A percentile compares a stretch with the other conserved stretches of the same genome.
phyloP scores from a whole-genome alignment of 768 basidiomycete species.

The Rhizopogon roseolus region DNA sequence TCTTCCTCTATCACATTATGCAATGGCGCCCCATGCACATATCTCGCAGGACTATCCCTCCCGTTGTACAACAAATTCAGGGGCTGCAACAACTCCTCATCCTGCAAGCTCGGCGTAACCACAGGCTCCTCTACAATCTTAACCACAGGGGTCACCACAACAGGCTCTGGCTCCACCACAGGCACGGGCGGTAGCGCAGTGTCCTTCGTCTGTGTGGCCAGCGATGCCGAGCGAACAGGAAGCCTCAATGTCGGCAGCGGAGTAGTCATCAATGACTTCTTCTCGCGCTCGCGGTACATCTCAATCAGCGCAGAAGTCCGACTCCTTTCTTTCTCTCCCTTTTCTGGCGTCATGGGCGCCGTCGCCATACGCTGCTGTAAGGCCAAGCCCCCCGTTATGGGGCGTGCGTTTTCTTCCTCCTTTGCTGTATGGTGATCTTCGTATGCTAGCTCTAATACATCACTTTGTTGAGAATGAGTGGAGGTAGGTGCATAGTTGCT shows the following conservation, averaged over 20 bases:
- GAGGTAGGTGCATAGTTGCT: slow-evolving; percentile 30
- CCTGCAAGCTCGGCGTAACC: background rate
- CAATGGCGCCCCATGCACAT: slow-evolving; percentile 80
- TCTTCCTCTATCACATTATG: slow-evolving; percentile 85
- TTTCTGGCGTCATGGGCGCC: slow-evolving; percentile 10
- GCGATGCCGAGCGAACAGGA: slow-evolving; percentile 27
- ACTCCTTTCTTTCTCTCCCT: slow-evolving; percentile 32
- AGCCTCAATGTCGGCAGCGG: slow-evolving; percentile 25
- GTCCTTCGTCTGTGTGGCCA: slow-evolving; percentile 5
- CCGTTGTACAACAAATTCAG: slow-evolving; percentile 37
- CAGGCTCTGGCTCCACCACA: background rate
- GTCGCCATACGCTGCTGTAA: slow-evolving; percentile 13
- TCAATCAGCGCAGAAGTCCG: slow-evolving; percentile 79
- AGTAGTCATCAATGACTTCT: slow-evolving; percentile 22
- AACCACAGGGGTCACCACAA: slow-evolving; percentile 14
- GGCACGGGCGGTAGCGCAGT: slow-evolving; percentile 5
- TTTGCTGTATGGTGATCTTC: slow-evolving; percentile 14
- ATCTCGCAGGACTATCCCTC: slow-evolving; percentile 63
- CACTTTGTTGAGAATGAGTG: slow-evolving; percentile 17
- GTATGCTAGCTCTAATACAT: slow-evolving; percentile 24
- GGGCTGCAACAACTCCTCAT: slow-evolving; percentile 21
- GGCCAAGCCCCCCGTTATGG: slow-evolving; percentile 24
- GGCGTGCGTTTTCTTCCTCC: slow-evolving; percentile 19
- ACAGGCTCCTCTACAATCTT: slow-evolving; percentile 23
- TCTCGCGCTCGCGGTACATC: slow-evolving; percentile 77